Percentiles rank a stretch among this genome's conserved stretches.
phyloP scores from a whole-genome alignment of 1,284 basidiomycete genomes.

The Phenoliferia sp. region DNA sequence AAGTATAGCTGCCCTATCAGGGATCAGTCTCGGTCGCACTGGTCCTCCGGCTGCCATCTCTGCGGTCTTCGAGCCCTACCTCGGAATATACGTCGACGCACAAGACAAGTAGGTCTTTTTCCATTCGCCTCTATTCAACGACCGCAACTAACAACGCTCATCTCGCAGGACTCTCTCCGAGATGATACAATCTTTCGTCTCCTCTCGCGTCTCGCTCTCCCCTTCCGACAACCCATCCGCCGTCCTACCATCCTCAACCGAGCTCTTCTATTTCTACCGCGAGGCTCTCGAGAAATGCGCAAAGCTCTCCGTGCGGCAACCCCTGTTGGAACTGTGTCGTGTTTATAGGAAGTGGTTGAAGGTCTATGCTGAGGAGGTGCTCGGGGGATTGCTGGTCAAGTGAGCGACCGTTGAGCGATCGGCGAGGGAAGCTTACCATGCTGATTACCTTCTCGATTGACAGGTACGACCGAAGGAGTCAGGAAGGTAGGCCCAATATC shows the following conservation, averaged over 20 bases:
- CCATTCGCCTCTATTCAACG: not conserved
- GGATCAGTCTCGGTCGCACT: conserved; percentile 29
- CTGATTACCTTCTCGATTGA: conserved; percentile 45
- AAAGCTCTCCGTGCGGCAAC: conserved; percentile 59
- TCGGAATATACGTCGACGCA: conserved; percentile 88
- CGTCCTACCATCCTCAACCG: conserved; percentile 88
- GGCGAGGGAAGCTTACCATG: conserved; percentile 51
- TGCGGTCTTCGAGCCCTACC: conserved; percentile 83
- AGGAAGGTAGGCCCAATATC: conserved; percentile 68
- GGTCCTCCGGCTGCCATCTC: conserved; percentile 61
- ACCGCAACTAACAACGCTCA: conserved; percentile 8
- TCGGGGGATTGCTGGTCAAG: conserved; percentile 23
- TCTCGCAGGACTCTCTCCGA: conserved; percentile 61
- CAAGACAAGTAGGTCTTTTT: conserved; percentile 71
- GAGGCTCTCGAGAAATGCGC: conserved; percentile 92
- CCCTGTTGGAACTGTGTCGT: conserved; percentile 69
- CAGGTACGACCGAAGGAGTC: conserved; percentile 57
- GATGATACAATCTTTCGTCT: conserved; percentile 71
- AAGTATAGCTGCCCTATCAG: conserved; percentile 40
- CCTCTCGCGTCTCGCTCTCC: conserved; percentile 61
- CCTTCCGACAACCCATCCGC: conserved; percentile 52
- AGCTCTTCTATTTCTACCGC: conserved; percentile 95
- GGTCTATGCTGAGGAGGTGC: conserved; percentile 74
- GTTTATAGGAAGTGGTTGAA: conserved; percentile 90
- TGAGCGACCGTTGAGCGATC: not conserved